These are phyloP conservation scores for Zasmidium citrigriseum DNA, from an alignment of 2,329 filamentous ascomycete genomes.

Conservation along the genomic window DNA sequence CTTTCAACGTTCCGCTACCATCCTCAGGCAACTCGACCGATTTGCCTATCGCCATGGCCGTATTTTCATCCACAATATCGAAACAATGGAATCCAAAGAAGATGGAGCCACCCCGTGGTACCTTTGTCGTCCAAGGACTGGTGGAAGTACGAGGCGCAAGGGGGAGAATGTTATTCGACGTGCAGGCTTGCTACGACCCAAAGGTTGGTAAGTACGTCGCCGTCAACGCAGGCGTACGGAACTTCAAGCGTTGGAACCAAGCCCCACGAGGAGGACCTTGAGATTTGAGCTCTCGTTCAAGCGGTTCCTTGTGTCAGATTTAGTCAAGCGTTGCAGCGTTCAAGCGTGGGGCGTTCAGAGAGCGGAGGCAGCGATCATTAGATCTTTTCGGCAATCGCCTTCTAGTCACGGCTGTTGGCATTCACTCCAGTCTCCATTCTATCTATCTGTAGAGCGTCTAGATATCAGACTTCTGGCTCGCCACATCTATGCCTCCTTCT, in stretches of 20 bases:
- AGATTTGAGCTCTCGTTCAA: conserved; percentile 15
- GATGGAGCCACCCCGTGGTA: conserved; percentile 45
- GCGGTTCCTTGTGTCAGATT: background rate
- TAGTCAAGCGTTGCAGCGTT: conserved; percentile 20
- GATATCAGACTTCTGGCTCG: background rate
- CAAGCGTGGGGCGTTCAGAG: conserved; percentile 9
- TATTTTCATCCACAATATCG: conserved; percentile 28
- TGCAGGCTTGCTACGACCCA: conserved; percentile 49
- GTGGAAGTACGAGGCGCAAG: conserved; percentile 48
- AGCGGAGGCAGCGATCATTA: background rate
- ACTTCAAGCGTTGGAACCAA: conserved; percentile 39
- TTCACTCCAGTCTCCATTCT: background rate
- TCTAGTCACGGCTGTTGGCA: background rate
- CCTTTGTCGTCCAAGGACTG: conserved; percentile 46
- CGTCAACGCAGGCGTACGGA: conserved; percentile 31
- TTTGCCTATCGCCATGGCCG: conserved; percentile 31
- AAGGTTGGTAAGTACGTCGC: conserved; percentile 40
- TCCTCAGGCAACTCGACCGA: conserved; percentile 23
- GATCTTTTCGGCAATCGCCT: background rate
- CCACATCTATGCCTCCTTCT: background rate
- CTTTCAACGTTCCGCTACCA: conserved; percentile 22
- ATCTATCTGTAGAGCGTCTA: background rate
- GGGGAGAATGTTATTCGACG: conserved; percentile 46
- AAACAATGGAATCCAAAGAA: conserved; percentile 36
- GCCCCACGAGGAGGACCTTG: conserved; percentile 41